A percentile compares a stretch with the other conserved stretches of the same genome.
phyloP scores from a whole-genome alignment of 352 stramenopile genomes.

The Pythium periplocum region DNA sequence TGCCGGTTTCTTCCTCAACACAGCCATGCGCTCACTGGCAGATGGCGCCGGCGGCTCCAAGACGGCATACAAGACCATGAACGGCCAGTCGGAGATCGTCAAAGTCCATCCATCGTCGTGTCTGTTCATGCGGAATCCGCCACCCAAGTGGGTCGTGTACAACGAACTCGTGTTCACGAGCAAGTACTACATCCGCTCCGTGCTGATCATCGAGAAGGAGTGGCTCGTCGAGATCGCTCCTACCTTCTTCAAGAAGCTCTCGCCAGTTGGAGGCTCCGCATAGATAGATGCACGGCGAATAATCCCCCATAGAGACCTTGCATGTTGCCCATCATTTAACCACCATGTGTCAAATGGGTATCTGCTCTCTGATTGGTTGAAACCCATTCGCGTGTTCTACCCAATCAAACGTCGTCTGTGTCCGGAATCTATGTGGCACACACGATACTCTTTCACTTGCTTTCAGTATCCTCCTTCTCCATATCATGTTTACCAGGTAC shows the following conservation, averaged over 20 bases:
- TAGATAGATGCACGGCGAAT: no score
- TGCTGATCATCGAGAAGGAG: slow-evolving; percentile 86
- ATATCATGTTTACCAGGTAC: no score
- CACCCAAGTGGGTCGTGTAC: slow-evolving; percentile 83
- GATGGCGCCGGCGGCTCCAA: slow-evolving; percentile 67
- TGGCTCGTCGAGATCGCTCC: slow-evolving; percentile 84
- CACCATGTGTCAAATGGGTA: no score
- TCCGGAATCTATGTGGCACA: no score
- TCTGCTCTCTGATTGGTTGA: no score
- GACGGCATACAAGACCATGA: slow-evolving; percentile 86
- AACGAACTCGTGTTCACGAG: slow-evolving; percentile 90
- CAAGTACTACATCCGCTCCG: slow-evolving; percentile 88
- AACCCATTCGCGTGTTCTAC: no score
- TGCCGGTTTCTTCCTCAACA: slow-evolving; percentile 86
- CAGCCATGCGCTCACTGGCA: slow-evolving; percentile 76
- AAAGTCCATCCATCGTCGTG: slow-evolving; percentile 88
- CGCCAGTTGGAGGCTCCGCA: slow-evolving; percentile 1
- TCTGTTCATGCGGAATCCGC: slow-evolving; percentile 85
- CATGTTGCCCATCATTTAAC: no score
- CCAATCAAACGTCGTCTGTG: no score
- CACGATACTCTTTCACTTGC: no score
- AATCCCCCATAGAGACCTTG: no score
- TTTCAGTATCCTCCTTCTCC: no score
- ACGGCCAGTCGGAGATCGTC: slow-evolving; percentile 71
- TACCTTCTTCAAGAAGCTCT: slow-evolving; percentile 77